phyloP scores from a whole-genome alignment of 805 yeast species.

The Starmerella stellata region DNA sequence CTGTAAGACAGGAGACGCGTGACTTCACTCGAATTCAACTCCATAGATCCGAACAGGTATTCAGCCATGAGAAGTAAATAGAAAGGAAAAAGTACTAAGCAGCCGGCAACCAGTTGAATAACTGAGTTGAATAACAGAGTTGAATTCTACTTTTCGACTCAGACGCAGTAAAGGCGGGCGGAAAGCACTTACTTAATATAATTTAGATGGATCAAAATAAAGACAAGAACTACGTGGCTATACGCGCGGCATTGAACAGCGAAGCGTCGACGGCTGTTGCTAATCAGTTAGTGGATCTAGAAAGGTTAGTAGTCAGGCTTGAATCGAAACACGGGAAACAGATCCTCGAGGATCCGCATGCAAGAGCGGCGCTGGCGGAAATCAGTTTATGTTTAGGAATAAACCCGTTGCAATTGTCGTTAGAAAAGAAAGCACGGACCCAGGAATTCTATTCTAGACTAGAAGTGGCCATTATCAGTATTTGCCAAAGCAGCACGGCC shows the following conservation, averaged over 20 bases:
- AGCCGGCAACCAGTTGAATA: no score
- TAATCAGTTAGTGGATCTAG: constrained; percentile 54
- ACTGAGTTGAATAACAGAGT: no score
- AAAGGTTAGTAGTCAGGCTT: constrained; percentile 55
- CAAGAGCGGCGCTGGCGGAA: constrained; percentile 52
- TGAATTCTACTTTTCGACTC: no score
- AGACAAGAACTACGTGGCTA: neutral
- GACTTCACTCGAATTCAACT: no score
- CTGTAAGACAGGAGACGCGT: no score
- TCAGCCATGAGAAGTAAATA: no score
- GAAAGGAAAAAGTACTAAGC: no score
- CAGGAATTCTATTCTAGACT: constrained; percentile 48
- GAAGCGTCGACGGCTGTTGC: constrained; percentile 31
- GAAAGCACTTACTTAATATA: no score
- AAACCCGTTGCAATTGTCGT: constrained; percentile 42
- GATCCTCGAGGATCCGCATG: constrained; percentile 42
- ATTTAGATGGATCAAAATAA: no score
- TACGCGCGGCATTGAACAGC: constrained; percentile 1
- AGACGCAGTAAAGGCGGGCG: no score
- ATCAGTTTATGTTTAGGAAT: constrained; percentile 69
- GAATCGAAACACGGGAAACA: constrained; percentile 55
- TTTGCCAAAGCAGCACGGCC: constrained; percentile 49
- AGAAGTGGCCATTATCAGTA: constrained; percentile 56
- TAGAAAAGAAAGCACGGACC: constrained; percentile 15
- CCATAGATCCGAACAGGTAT: no score